Percentiles rank a stretch among this genome's conserved stretches.
Evolutionary conservation across 129 eudicot species (phyloP).

Genomic region (Escallonia herrerae): DNA sequence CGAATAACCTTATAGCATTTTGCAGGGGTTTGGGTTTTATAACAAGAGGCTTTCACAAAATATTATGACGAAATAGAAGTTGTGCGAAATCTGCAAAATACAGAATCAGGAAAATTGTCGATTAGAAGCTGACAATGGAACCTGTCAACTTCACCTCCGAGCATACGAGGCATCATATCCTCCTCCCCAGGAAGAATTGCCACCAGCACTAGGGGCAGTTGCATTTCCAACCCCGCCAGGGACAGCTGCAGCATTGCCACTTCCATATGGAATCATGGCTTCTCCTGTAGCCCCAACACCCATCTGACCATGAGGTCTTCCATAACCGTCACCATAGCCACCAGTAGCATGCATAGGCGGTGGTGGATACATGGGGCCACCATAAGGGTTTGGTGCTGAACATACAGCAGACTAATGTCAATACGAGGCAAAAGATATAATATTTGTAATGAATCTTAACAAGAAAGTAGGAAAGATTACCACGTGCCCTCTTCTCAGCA

Average conservation of each 20-base stretch:
- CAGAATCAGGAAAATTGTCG: slow-evolving; percentile 2
- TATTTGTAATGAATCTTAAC: neutral
- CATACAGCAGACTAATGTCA: slow-evolving; percentile 7
- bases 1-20: slow-evolving; percentile 5
- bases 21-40: neutral
- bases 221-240: slow-evolving; percentile 4
- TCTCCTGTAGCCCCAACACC: slow-evolving; percentile 23
- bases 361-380: slow-evolving; percentile 33
- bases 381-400: slow-evolving; percentile 39
- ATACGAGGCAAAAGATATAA: neutral
- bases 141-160: slow-evolving; percentile 7
- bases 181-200: slow-evolving; percentile 38
- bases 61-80: neutral
- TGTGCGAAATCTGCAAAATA: slow-evolving; percentile 10
- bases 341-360: slow-evolving; percentile 35
- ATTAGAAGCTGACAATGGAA: too few species aligned
- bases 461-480: slow-evolving; percentile 28
- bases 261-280: slow-evolving; percentile 31
- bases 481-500: slow-evolving; percentile 58
- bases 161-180: slow-evolving; percentile 19
- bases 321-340: slow-evolving; percentile 35
- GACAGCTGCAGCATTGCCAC: slow-evolving; percentile 18
- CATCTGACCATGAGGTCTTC: slow-evolving; percentile 27
- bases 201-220: slow-evolving; percentile 13
- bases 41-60: neutral